Base-by-base conservation (phyloP, 495 filamentous ascomycete species). In the Talaromyces nanjingensis region DNA sequence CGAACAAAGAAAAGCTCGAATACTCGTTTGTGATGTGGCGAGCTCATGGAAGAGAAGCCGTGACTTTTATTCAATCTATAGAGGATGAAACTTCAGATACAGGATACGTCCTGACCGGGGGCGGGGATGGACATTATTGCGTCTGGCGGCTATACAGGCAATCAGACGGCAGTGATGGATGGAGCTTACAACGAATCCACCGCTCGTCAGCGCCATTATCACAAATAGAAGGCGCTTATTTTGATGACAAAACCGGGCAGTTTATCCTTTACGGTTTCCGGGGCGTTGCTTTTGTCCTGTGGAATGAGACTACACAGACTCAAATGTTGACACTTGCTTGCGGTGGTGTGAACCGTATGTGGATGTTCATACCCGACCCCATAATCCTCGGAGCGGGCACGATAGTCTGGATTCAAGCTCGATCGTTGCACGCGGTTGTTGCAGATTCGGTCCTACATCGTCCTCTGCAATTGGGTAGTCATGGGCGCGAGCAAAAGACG, bases 401-500 rank as follows among this genome's bases (percentile, higher is more conserved):
- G 6, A 77, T 89, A 6, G 68, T 84, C 4, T 89, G 84, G 83
- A 84, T 79, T 22, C 77, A 81, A 63, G 71, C 70, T n/a, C 64
- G 67, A 0, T 34, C 69, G 20, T 71, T 81, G 22, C 63, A 78
- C 57, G 64, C 86, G 1, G 77, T 81, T 56, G 79, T 77, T 2
- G 86, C 89, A 60, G 66, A 65, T 0, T 57, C 70, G 2, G 70
- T 81, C 1, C 71, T 77, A 2, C 82, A 88, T 61, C 71, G 74
- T 25, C 73, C 85, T 0, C 68, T 96, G 1, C 85, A 86, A 29
- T 60, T 69, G 0, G 94, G 94, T 0, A 84, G 84, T 1, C 94
- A 99, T 73, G 94, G 94, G 0, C 75, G 94, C 37, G 94, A 99
- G 77, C 89, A 97, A 65, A 93, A 93, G 73, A 80, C 88, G 1